Base-by-base conservation (phyloP, 1,139 yeast species). In the Yamadazyma friedrichii region DNA sequence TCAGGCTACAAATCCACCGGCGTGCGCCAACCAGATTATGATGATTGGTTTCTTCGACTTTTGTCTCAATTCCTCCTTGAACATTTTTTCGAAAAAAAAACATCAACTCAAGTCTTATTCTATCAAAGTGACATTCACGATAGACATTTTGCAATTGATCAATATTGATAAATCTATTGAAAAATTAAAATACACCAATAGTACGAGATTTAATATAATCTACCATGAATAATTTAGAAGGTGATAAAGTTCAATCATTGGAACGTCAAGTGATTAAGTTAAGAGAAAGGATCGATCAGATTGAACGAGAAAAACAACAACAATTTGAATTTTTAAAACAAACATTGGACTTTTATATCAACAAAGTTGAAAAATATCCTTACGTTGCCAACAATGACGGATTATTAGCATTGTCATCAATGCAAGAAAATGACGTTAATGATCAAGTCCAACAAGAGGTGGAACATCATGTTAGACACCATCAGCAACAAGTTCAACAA, bases 331-430 rank as follows among this genome's bases (percentile, higher is more conserved):
- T 64, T 46, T 54, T 71, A 32, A 62, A 71, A 38, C 70, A 64
- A 36, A 54, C 69, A 16, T 54, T 70, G 32, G 73, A 67, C 15
- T 66, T 59, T 49, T 76, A 70, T 47, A 63, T 61, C 50, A 55
- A 53, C 45, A 67, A 67, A 49, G 61, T 71, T 39, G 75, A 70
- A 39, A 69, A 69, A 51, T 55, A 70, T 44, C 59, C 71, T 31
- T 51, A 67, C 40, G 56, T 68, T 33, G 49, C 59, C 25, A 64
- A 62, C 48, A 67, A 66, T 43, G 64, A 65, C 42, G 43, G 39
- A 16, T 36, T 51, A 15, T 41, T 51, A 31, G 34, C 47, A 12
- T 43, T 50, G 26, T 42, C 47, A 20, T 33, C 48, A 13, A 54
- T 65, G 12, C 67, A 61, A 36, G 69, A 64, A 34, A 54, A 53